These are phyloP conservation scores for Xylogone sp. DNA, from an alignment of 2,329 filamentous ascomycete species.

Conservation along the genomic window DNA sequence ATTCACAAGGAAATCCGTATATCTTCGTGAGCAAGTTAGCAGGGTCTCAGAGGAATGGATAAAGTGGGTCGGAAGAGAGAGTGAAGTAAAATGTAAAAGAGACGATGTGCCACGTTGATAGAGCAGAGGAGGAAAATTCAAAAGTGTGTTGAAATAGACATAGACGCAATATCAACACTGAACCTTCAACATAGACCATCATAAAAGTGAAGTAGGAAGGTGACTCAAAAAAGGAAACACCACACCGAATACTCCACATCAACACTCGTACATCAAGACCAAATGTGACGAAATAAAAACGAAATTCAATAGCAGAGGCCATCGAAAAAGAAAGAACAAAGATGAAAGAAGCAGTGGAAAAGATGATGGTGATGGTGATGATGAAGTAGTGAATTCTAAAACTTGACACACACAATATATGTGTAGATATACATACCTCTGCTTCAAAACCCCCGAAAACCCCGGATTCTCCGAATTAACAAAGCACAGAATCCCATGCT, in stretches of 20 bases:
- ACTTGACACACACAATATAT: not conserved
- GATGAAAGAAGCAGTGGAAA: too few relatives aligned
- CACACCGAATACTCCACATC: too few relatives aligned
- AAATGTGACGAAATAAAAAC: too few relatives aligned
- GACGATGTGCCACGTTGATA: too few relatives aligned
- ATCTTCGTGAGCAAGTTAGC: slow-evolving; percentile 38
- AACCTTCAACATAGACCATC: not conserved
- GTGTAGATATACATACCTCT: slow-evolving; percentile 41
- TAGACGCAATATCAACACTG: not conserved
- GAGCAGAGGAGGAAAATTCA: not conserved
- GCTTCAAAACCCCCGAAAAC: slow-evolving; percentile 64
- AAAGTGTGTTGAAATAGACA: not conserved
- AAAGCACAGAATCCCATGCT: slow-evolving; percentile 61
- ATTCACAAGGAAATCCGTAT: slow-evolving; percentile 73
- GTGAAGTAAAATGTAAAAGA: not conserved
- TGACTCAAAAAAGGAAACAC: too few relatives aligned
- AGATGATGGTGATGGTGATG: not conserved
- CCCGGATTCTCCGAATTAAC: slow-evolving; percentile 53
- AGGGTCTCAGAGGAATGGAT: not conserved
- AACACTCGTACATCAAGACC: too few relatives aligned
- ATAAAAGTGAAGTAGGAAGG: not conserved
- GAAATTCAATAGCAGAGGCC: too few relatives aligned
- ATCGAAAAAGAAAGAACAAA: too few relatives aligned
- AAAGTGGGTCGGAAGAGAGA: not conserved
- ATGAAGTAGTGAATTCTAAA: not conserved